Evolutionary conservation across 345 rosid genomes (phyloP), one percentile per base, ranked within the genome.

Genomic region (Eucalyptus pumila): DNA sequence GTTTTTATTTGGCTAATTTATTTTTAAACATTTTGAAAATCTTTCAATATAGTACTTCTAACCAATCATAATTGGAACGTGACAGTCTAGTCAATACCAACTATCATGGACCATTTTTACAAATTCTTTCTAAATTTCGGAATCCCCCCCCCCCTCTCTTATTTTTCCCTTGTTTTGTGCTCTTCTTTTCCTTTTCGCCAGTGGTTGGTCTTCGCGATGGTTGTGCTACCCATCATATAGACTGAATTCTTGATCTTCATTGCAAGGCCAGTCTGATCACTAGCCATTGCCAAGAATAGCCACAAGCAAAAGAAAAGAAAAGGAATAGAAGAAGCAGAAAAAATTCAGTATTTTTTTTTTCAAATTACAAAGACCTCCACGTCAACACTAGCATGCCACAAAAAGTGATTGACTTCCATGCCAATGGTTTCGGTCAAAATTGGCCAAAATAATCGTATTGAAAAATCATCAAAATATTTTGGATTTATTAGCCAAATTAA

Each of bases 331-430:
- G 10, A 34, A 5, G 2, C 17, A 16, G 5, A 9, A 8, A 16
- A 67, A 16, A 16, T 14, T 14, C 51, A 49, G 17, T 49, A 49
- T 8, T 23, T 9, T 23, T 19, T 52, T 21, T 56, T 54, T 54
- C 8, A 9, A 32, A 16, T 16, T 32, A 10, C 13, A 34, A 69
- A 34, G 17, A 17, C 6, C 13, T 34, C 3, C 23, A 15, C 9
- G 0, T 34, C 24, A 69, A 10, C 0, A 34, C 7, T 19, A 2
- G 2, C 6, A 0, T 32, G 13, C 4, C 44, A 34, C 4, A 2
- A 16, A 32, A 34, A 4, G 37, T 5, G 7, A 69, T 5, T 11
- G 3, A 32, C 4, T 2, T 69, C 1, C 7, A 69, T 3, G 7
- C 0, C 4, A 17, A 6, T 69, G 2, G 11, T 9, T 17, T 5